Percentiles rank a stretch among this genome's conserved stretches.
Conservation (phyloP, 768 basidiomycete genomes). For the Podaxis rugospora region DNA sequence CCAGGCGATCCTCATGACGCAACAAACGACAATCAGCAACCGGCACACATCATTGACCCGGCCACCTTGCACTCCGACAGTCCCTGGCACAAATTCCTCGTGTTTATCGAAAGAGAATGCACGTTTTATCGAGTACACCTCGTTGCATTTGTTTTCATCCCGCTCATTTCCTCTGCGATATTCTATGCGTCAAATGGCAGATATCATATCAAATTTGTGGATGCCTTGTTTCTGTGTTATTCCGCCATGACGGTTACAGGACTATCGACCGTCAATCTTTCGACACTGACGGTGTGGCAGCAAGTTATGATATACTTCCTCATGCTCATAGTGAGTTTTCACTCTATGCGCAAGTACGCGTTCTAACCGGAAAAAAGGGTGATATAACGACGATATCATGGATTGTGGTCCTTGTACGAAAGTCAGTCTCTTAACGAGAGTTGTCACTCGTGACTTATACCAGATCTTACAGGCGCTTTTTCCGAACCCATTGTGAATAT, state of each 20-base stretch:
- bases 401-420: slow-evolving; percentile 63
- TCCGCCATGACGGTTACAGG: slow-evolving; percentile 53
- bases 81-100: background rate
- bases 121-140: slow-evolving; percentile 56
- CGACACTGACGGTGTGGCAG: slow-evolving; percentile 43
- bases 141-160: slow-evolving; percentile 46
- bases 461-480: slow-evolving; percentile 31
- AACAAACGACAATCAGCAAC: background rate
- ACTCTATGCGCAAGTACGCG: background rate
- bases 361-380: slow-evolving; percentile 25
- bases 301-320: slow-evolving; percentile 49
- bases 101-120: background rate
- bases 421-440: slow-evolving; percentile 26
- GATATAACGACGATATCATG: slow-evolving; percentile 52
- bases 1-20: background rate
- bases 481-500: slow-evolving; percentile 38
- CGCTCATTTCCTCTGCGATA: slow-evolving; percentile 56
- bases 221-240: slow-evolving; percentile 59
- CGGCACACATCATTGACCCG: background rate
- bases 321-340: slow-evolving; percentile 40
- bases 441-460: background rate
- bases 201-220: slow-evolving; percentile 45
- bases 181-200: slow-evolving; percentile 64
- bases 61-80: background rate
- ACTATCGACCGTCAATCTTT: slow-evolving; percentile 43